Evolutionary conservation across 495 filamentous ascomycete species (phyloP).

Genomic region (Cercophora samala): DNA sequence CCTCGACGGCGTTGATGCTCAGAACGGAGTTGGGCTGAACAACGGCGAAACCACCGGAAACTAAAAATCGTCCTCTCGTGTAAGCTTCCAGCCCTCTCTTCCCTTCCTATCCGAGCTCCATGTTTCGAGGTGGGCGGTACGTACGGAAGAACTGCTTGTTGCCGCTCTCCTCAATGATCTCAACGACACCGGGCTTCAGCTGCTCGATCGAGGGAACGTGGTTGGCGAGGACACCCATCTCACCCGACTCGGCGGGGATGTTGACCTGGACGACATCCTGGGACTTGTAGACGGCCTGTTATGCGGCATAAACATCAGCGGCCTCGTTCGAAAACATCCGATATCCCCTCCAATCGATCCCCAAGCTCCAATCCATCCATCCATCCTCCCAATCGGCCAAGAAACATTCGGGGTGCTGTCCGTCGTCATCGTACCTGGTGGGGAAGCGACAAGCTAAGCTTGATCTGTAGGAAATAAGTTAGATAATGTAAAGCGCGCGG

Average conservation of each 20-base stretch:
- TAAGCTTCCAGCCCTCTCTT: slow-evolving; percentile 17
- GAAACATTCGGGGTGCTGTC: slow-evolving; percentile 9
- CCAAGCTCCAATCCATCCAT: no score
- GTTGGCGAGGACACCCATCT: slow-evolving; percentile 98
- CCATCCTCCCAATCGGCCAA: neutral
- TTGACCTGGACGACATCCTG: slow-evolving; percentile 92
- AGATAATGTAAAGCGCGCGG: slow-evolving; percentile 17
- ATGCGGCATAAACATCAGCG: slow-evolving; percentile 47
- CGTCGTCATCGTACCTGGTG: slow-evolving; percentile 74
- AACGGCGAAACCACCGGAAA: slow-evolving; percentile 94
- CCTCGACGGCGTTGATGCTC: slow-evolving; percentile 98
- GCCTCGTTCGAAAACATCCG: neutral
- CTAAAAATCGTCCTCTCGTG: slow-evolving; percentile 42
- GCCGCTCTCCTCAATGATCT: slow-evolving; percentile 91
- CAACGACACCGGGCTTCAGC: slow-evolving; percentile 91
- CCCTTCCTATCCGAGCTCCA: neutral
- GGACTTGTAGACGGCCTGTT: slow-evolving; percentile 54
- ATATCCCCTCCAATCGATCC: neutral
- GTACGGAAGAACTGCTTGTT: slow-evolving; percentile 97
- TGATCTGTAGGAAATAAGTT: slow-evolving; percentile 64
- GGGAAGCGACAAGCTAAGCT: slow-evolving; percentile 92
- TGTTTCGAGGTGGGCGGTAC: slow-evolving; percentile 34
- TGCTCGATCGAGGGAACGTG: slow-evolving; percentile 99
- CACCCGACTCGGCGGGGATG: slow-evolving; percentile 93
- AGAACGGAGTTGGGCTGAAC: slow-evolving; percentile 92